Conservation (phyloP, 805 yeast genomes). For the Metschnikowia matae region DNA sequence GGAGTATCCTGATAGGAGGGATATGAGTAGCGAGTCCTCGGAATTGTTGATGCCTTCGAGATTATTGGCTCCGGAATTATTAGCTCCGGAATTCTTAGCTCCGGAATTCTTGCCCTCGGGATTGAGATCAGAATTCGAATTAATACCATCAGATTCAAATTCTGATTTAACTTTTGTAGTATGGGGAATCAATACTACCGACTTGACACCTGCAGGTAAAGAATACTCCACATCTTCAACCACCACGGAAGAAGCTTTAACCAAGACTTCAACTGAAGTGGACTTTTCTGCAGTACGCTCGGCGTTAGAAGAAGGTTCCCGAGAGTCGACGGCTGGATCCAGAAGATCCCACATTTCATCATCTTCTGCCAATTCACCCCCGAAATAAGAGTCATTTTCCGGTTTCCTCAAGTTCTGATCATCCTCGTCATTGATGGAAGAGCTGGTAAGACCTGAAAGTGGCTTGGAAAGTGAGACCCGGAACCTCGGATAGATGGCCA, state of each 20-base stretch:
- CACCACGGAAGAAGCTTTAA: conserved; percentile 29
- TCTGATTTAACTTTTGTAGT: conserved; percentile 3
- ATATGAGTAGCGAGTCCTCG: conserved; percentile 39
- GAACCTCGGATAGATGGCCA: conserved; percentile 31
- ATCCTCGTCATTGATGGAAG: conserved; percentile 34
- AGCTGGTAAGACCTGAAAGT: conserved; percentile 30
- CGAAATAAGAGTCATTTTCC: conserved; percentile 36
- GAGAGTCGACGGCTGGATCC: neutral
- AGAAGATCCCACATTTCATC: conserved; percentile 19
- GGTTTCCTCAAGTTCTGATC: conserved; percentile 31
- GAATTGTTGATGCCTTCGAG: conserved; percentile 22
- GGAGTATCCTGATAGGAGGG: conserved; percentile 39
- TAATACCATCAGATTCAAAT: too few relatives aligned
- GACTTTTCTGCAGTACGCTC: conserved; percentile 5
- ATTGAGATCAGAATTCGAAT: too few relatives aligned
- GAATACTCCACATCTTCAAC: conserved; percentile 30
- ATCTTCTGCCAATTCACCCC: conserved; percentile 34
- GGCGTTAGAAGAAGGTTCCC: neutral
- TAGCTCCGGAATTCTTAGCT: too few relatives aligned
- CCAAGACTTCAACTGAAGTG: conserved; percentile 23
- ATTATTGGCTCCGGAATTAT: neutral
- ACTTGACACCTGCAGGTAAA: conserved; percentile 29
- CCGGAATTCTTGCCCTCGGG: too few relatives aligned
- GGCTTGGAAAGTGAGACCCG: conserved; percentile 29
- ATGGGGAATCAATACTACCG: conserved; percentile 24